These are phyloP conservation scores for Kodamaea neixiangensis DNA, from an alignment of 805 yeast genomes.

Conservation along the genomic window DNA sequence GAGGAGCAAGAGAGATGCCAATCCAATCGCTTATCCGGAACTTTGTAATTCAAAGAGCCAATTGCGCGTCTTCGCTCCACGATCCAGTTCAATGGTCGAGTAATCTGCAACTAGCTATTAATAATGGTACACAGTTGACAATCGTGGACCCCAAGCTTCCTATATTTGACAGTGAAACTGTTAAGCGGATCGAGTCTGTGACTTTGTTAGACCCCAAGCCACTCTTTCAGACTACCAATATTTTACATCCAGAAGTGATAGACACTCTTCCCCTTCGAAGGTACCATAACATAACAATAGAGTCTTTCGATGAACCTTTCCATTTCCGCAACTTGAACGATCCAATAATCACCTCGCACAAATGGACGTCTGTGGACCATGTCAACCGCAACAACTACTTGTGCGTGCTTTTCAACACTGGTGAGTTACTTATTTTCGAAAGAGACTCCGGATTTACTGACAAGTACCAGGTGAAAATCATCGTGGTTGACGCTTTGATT, in stretches of 20 bases:
- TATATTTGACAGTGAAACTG: constrained; percentile 24
- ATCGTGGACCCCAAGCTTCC: constrained; percentile 43
- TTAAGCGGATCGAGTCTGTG: constrained; percentile 19
- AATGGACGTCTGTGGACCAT: constrained; percentile 32
- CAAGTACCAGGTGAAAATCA: constrained; percentile 25
- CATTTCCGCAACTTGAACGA: constrained; percentile 33
- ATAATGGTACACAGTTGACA: constrained; percentile 32
- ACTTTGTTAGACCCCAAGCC: constrained; percentile 24
- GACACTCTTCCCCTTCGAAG: constrained; percentile 32
- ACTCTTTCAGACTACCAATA: constrained; percentile 25
- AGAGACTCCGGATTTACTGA: constrained; percentile 25
- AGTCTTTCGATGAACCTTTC: constrained; percentile 29
- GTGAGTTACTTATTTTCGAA: constrained; percentile 36
- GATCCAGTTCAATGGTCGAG: constrained; percentile 38
- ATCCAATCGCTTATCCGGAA: constrained; percentile 8
- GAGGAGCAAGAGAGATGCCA: background rate
- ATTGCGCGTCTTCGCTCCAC: constrained; percentile 7
- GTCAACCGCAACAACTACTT: constrained; percentile 30
- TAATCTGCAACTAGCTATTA: constrained; percentile 39
- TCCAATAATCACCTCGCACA: constrained; percentile 34
- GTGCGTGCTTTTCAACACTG: constrained; percentile 39
- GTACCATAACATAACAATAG: constrained; percentile 25
- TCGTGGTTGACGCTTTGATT: constrained; percentile 29
- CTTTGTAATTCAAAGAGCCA: constrained; percentile 7
- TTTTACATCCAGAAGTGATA: constrained; percentile 30